phyloP scores from a whole-genome alignment of 148 eudicot genomes.

The Hydrangea macrophylla region DNA sequence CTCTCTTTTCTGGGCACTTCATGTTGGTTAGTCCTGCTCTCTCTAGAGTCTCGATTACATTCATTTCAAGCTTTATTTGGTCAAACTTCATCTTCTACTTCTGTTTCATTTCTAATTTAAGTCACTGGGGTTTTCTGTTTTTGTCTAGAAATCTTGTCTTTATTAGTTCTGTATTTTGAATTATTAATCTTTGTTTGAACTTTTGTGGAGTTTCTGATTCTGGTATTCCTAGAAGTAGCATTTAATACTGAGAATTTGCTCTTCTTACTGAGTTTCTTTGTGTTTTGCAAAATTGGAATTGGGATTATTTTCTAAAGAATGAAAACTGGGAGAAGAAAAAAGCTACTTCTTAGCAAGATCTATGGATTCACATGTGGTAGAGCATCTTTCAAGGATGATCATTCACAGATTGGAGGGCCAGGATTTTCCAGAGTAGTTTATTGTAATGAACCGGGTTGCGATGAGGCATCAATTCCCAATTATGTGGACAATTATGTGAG shows the following conservation, averaged over 20 bases:
- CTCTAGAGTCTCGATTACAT: neutral
- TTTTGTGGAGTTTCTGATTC: constrained; percentile 4
- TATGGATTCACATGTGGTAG: constrained; percentile 58
- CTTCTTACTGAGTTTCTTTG: neutral
- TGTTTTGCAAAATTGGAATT: constrained; percentile 14
- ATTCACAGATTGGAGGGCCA: constrained; percentile 73
- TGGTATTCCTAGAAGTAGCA: neutral
- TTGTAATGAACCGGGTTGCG: constrained; percentile 52
- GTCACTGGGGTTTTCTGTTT: constrained; percentile 23
- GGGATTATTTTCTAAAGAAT: neutral
- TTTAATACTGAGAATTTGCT: neutral
- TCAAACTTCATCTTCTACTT: neutral
- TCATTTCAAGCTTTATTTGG: neutral
- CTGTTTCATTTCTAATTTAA: neutral
- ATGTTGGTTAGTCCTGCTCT: neutral
- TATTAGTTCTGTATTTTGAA: constrained; percentile 23
- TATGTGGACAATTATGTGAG: constrained; percentile 66
- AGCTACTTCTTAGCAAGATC: constrained; percentile 63
- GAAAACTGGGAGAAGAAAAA: constrained; percentile 36
- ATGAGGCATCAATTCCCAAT: constrained; percentile 27
- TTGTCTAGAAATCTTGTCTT: constrained; percentile 22
- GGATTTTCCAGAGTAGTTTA: constrained; percentile 82
- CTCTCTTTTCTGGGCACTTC: neutral
- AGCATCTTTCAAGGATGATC: constrained; percentile 42
- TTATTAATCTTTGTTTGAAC: neutral